Evolutionary conservation across 371 early-diverging fungal genomes (phyloP).

Genomic region (Lichtheimia hyalospora): DNA sequence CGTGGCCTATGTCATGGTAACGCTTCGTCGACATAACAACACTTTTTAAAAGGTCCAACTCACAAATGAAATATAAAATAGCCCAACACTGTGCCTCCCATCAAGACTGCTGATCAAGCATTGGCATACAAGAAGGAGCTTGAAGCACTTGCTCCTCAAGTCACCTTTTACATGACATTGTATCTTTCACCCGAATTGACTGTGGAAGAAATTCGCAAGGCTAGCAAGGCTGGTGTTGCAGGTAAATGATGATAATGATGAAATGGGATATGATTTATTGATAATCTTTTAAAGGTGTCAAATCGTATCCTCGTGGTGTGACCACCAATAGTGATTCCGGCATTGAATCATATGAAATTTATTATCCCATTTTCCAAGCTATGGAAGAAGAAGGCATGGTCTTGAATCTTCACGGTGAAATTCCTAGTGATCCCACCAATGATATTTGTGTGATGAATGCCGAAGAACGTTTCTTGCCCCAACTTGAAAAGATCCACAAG

Average conservation of each 20-base stretch:
- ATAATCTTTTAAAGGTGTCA: constrained; percentile 64
- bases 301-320: constrained; percentile 96
- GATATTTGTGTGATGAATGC: constrained; percentile 95
- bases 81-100: constrained; percentile 94
- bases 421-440: constrained; percentile 82
- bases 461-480: constrained; percentile 88
- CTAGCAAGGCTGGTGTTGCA: constrained; percentile 84
- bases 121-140: constrained; percentile 82
- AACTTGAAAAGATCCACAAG: constrained; percentile 79
- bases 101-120: constrained; percentile 86
- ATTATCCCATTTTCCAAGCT: constrained; percentile 91
- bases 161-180: constrained; percentile 92
- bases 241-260: constrained; percentile 32
- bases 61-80: constrained; percentile 12
- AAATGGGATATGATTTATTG: not conserved
- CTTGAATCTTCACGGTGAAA: constrained; percentile 95
- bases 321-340: constrained; percentile 97
- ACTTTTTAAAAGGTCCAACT: not conserved
- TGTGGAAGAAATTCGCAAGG: constrained; percentile 86
- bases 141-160: constrained; percentile 79
- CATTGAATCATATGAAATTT: constrained; percentile 86
- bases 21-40: not conserved
- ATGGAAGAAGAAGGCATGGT: constrained; percentile 95
- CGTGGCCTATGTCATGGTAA: constrained; percentile 93
- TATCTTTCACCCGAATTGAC: constrained; percentile 90